Evolutionary conservation across 1,284 basidiomycete species (phyloP).

Genomic region (Gomphus sp.): DNA sequence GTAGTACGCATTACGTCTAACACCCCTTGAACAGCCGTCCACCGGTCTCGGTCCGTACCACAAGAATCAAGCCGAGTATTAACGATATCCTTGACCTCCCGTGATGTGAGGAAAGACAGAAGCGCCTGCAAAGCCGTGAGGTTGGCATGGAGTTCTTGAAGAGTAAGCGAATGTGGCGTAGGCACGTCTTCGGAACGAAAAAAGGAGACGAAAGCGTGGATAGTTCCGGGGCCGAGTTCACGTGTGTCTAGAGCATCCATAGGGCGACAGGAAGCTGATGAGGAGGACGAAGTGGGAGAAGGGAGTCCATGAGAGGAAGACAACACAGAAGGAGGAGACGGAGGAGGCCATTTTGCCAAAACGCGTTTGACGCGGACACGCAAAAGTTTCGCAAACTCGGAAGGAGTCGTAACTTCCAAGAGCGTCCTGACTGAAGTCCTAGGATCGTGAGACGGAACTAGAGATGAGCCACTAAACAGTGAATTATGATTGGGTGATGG

Average conservation of each 20-base stretch:
- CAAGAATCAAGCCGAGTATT: neutral
- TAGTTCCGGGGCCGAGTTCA: neutral
- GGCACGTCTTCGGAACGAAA: neutral
- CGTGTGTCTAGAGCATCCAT: neutral
- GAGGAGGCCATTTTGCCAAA: neutral
- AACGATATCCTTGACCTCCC: neutral
- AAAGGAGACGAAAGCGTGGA: constrained; percentile 3
- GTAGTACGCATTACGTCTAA: constrained; percentile 3
- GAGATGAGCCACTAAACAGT: neutral
- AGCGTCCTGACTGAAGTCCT: neutral
- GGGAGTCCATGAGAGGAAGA: neutral
- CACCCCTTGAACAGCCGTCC: constrained; percentile 1
- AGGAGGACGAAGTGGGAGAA: neutral
- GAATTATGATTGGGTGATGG: neutral
- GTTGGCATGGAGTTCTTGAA: constrained; percentile 3
- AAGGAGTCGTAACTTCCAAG: constrained; percentile 3
- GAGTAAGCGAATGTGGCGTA: neutral
- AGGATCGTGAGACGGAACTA: neutral
- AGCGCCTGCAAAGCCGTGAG: constrained; percentile 1
- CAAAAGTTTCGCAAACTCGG: constrained; percentile 2
- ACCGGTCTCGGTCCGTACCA: neutral
- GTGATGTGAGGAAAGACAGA: neutral
- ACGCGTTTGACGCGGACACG: neutral
- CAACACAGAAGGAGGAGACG: neutral
- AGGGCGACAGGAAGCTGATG: neutral